A percentile compares a stretch with the other conserved stretches of the same genome.
Evolutionary conservation across 23 red algal species (phyloP).

Genomic region (Gracilaria domingensis): DNA sequence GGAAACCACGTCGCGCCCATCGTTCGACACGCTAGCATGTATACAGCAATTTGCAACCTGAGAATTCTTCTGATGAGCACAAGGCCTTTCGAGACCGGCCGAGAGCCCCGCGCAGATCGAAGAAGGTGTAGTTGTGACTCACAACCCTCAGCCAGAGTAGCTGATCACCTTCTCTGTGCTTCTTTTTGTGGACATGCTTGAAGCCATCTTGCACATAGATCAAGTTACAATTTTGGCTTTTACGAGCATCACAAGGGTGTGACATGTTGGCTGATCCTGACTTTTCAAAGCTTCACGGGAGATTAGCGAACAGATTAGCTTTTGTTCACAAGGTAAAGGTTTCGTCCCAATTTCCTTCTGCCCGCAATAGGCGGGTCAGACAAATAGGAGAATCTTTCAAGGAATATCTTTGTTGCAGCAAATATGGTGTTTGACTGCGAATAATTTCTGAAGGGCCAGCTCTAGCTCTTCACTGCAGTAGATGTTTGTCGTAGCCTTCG

Average conservation of each 20-base stretch:
- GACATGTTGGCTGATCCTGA: background rate
- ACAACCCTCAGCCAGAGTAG: too few species aligned
- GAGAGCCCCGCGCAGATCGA: too few species aligned
- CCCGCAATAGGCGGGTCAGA: background rate
- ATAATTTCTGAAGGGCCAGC: background rate
- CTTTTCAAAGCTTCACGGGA: background rate
- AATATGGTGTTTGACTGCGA: too few species aligned
- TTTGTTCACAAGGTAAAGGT: background rate
- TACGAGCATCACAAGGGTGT: background rate
- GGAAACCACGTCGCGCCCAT: too few species aligned
- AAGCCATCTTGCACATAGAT: background rate
- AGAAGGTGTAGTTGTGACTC: too few species aligned
- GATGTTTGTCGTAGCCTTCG: background rate
- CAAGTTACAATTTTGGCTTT: background rate
- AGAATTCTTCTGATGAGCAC: background rate
- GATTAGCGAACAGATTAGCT: background rate
- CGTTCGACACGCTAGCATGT: too few species aligned
- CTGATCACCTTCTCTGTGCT: background rate
- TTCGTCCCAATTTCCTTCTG: background rate
- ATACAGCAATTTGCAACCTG: background rate
- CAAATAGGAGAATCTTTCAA: background rate
- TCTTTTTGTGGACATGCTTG: background rate
- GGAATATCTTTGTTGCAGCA: too few species aligned
- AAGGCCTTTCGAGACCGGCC: too few species aligned
- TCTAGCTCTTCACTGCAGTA: background rate